These are phyloP conservation scores for Oxytropis ochrocephala DNA, from an alignment of 306 rosid genomes.

Conservation along the genomic window DNA sequence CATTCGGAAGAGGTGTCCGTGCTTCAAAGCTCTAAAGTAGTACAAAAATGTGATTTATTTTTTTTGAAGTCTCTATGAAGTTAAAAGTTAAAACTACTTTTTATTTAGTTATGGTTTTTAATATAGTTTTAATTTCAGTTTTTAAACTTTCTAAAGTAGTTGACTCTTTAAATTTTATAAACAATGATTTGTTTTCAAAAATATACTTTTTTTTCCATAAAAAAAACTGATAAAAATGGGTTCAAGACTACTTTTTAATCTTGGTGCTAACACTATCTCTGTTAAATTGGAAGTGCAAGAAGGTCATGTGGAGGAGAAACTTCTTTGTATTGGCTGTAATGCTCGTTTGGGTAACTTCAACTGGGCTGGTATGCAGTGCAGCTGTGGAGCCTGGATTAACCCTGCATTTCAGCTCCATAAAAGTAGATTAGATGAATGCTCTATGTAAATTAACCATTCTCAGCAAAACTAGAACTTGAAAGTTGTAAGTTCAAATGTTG, in stretches of 20 bases:
- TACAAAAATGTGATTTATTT: not conserved
- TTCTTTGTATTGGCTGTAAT: constrained; percentile 69
- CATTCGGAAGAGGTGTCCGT: too few relatives aligned
- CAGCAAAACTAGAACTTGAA: constrained; percentile 1
- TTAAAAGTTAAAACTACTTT: not conserved
- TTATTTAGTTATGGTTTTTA: not conserved
- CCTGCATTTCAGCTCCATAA: constrained; percentile 87
- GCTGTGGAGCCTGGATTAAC: constrained; percentile 84
- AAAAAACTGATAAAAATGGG: not conserved
- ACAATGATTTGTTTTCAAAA: not conserved
- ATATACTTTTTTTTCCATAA: not conserved
- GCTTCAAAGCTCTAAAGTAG: not conserved
- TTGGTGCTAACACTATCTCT: constrained; percentile 18
- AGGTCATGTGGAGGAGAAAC: constrained; percentile 70
- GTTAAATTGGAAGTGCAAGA: constrained; percentile 55
- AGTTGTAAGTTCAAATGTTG: not conserved
- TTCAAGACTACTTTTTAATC: not conserved
- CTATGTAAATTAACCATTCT: constrained; percentile 6
- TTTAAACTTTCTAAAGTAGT: too few relatives aligned
- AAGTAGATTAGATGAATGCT: constrained; percentile 69
- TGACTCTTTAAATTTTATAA: too few relatives aligned
- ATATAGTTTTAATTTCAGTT: not conserved
- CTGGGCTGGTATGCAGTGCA: constrained; percentile 91
- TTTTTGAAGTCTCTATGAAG: not conserved
- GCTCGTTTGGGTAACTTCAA: constrained; percentile 83